These are phyloP conservation scores for Hypoxylon fragiforme DNA, from an alignment of 495 filamentous ascomycete species.

Conservation along the genomic window DNA sequence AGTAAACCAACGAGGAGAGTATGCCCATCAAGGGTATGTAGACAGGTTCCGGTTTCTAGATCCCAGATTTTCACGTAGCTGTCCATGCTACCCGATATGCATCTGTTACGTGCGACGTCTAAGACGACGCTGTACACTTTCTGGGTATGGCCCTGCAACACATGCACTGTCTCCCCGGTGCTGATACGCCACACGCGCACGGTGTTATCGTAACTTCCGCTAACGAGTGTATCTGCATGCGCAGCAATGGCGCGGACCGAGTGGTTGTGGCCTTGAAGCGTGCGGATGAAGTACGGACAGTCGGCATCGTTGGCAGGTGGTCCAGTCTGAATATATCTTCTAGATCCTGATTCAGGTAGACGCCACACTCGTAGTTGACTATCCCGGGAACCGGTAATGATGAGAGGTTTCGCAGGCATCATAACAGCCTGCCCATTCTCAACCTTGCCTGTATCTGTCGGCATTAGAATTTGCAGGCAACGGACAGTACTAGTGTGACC, in stretches of 20 bases:
- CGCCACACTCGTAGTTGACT: conserved; percentile 95
- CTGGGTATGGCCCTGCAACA: conserved; percentile 83
- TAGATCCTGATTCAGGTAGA: conserved; percentile 78
- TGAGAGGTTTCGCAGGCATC: conserved; percentile 89
- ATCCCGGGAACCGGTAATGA: conserved; percentile 96
- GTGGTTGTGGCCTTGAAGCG: conserved; percentile 82
- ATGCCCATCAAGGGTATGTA: conserved; percentile 93
- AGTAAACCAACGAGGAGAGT: conserved; percentile 91
- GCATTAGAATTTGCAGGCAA: conserved; percentile 93
- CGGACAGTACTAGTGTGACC: conserved; percentile 97
- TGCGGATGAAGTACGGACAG: conserved; percentile 92
- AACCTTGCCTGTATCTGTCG: conserved; percentile 71
- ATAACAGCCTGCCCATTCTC: conserved; percentile 76
- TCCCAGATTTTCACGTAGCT: conserved; percentile 98
- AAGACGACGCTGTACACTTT: conserved; percentile 99
- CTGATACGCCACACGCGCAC: conserved; percentile 98
- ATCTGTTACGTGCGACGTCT: conserved; percentile 88
- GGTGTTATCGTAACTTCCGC: conserved; percentile 94
- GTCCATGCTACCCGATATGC: conserved; percentile 98
- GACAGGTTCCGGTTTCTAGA: conserved; percentile 78
- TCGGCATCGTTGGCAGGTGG: conserved; percentile 77
- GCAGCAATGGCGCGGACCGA: conserved; percentile 98
- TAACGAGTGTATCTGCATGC: conserved; percentile 95
- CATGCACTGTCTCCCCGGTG: conserved; percentile 85
- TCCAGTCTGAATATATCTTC: conserved; percentile 73